These are phyloP conservation scores for Botryobasidium botryosum DNA, from an alignment of 768 basidiomycete genomes.

Conservation along the genomic window DNA sequence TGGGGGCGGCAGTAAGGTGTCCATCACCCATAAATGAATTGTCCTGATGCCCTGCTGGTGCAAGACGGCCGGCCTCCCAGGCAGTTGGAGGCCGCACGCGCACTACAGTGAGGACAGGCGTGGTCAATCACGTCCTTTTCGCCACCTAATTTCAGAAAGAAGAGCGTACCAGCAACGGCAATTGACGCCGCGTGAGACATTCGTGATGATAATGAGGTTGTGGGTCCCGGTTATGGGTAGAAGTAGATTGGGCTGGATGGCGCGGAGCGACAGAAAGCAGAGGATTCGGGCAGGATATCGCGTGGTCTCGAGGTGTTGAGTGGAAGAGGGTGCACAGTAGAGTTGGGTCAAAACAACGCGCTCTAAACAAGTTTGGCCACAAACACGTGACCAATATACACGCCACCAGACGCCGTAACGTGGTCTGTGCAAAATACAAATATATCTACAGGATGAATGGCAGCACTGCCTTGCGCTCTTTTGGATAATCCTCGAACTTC, in stretches of 20 bases:
- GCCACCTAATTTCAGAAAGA: slow-evolving; percentile 4
- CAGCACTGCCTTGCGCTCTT: slow-evolving; percentile 57
- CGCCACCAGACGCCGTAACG: too few species aligned
- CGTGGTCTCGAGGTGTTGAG: not conserved
- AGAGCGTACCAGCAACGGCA: slow-evolving; percentile 54
- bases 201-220: not conserved
- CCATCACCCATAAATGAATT: slow-evolving; percentile 63
- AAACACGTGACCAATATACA: too few species aligned
- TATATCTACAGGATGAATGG: slow-evolving; percentile 67
- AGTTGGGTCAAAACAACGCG: too few species aligned
- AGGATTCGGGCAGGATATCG: not conserved
- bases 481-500: slow-evolving; percentile 67
- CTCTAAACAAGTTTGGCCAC: too few species aligned
- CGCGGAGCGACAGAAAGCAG: not conserved
- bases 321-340: not conserved
- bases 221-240: slow-evolving; percentile 14
- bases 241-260: slow-evolving; percentile 7
- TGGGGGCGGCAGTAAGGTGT: slow-evolving; percentile 52
- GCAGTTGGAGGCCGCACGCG: slow-evolving; percentile 78
- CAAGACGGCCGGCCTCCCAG: slow-evolving; percentile 73
- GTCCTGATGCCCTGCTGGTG: slow-evolving; percentile 41
- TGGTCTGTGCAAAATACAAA: too few species aligned
- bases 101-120: slow-evolving; percentile 30
- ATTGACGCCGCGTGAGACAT: slow-evolving; percentile 55
- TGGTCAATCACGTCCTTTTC: too few species aligned